phyloP scores from a whole-genome alignment of 2,329 filamentous ascomycete species.

The Sporothrix pallida region DNA sequence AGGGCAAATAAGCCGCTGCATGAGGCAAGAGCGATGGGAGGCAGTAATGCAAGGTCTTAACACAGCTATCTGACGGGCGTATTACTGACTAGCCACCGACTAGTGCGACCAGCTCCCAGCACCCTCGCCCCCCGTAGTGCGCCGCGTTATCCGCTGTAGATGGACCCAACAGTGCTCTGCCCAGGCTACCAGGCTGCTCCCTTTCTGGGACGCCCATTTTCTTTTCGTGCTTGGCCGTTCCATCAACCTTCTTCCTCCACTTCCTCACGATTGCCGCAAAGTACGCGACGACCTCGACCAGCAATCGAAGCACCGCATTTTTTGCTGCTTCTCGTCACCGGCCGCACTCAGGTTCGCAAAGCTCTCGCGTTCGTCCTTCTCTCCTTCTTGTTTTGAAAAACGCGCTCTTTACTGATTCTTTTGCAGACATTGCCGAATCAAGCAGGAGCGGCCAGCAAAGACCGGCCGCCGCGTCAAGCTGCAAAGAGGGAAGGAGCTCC shows the following conservation, averaged over 20 bases:
- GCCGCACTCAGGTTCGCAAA: background rate
- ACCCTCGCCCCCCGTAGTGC: constrained; percentile 5
- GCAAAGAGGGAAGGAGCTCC: constrained; percentile 26
- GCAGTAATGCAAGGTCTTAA: constrained; percentile 15
- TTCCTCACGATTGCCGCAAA: constrained; percentile 5
- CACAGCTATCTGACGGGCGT: constrained; percentile 13
- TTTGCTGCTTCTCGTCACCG: constrained; percentile 16
- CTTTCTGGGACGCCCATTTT: constrained; percentile 11
- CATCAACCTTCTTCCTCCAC: constrained; percentile 20
- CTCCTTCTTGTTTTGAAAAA: constrained; percentile 9
- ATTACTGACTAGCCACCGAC: constrained; percentile 19
- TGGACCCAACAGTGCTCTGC: background rate
- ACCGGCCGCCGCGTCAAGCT: constrained; percentile 13
- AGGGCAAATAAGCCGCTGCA: constrained; percentile 26
- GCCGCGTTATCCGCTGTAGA: constrained; percentile 13
- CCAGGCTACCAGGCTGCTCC: background rate
- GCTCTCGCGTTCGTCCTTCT: background rate
- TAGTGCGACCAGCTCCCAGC: constrained; percentile 18
- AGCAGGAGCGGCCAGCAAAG: constrained; percentile 15
- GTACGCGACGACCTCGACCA: constrained; percentile 23
- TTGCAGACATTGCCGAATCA: constrained; percentile 23
- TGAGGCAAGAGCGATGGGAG: constrained; percentile 21
- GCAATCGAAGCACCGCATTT: constrained; percentile 28
- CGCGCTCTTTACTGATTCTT: constrained; percentile 26
- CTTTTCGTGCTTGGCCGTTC: constrained; percentile 16